Percentiles rank a stretch among this genome's conserved stretches.
Conservation (phyloP, 352 stramenopile species). For the Phytophthora tentaculata region DNA sequence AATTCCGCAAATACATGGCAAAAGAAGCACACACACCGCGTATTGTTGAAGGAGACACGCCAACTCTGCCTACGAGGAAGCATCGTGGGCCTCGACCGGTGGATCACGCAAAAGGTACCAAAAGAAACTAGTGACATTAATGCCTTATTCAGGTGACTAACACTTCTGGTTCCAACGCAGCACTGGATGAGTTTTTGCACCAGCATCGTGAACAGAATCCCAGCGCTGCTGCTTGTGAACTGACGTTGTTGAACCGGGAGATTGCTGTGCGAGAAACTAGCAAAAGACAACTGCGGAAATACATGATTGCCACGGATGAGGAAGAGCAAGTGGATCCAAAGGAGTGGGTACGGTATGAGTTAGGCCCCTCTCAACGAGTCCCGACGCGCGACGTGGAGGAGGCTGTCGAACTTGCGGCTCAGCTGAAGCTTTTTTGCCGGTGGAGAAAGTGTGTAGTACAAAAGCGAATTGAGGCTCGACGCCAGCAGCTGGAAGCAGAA, state of each 20-base stretch:
- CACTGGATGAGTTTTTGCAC: constrained; percentile 55
- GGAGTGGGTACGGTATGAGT: constrained; percentile 71
- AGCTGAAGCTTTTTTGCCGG: constrained; percentile 62
- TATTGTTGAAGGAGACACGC: background rate
- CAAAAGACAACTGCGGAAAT: constrained; percentile 65
- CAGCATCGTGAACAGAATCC: constrained; percentile 50
- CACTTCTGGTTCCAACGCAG: constrained; percentile 15
- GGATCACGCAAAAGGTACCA: constrained; percentile 59
- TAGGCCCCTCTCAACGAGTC: constrained; percentile 45
- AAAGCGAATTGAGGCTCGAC: constrained; percentile 41
- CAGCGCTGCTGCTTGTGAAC: constrained; percentile 49
- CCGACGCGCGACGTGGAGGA: constrained; percentile 58
- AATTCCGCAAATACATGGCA: constrained; percentile 44
- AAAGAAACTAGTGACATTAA: background rate
- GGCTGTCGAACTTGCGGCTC: constrained; percentile 51
- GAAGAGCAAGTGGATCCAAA: constrained; percentile 62
- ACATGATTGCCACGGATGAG: constrained; percentile 73
- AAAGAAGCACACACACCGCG: constrained; percentile 5
- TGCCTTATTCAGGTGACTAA: background rate
- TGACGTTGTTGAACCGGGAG: constrained; percentile 66
- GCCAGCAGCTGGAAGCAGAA: constrained; percentile 43
- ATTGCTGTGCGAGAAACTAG: constrained; percentile 60
- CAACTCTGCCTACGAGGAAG: constrained; percentile 22
- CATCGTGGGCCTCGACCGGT: constrained; percentile 50
- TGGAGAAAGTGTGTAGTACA: constrained; percentile 55